phyloP scores from a whole-genome alignment of 2,329 filamentous ascomycete species.

The Huntiella moniliformis region DNA sequence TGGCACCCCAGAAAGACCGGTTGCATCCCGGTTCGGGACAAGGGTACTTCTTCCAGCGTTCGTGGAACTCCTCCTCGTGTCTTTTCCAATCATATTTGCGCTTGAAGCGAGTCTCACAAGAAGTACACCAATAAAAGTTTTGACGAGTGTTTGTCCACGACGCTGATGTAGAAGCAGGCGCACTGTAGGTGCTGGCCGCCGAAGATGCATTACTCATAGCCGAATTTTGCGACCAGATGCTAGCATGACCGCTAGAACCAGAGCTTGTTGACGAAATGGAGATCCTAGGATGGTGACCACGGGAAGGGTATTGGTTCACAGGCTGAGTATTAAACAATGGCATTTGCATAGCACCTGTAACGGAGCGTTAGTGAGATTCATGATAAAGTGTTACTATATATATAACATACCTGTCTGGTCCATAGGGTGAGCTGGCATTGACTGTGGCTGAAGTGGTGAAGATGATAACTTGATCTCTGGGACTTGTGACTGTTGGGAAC shows the following conservation, averaged over 20 bases:
- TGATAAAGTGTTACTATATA: not conserved
- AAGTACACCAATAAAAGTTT: slow-evolving; percentile 38
- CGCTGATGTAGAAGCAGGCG: slow-evolving; percentile 3
- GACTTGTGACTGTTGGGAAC: slow-evolving; percentile 11
- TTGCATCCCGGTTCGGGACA: slow-evolving; percentile 45
- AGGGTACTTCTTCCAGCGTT: slow-evolving; percentile 48
- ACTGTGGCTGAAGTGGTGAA: slow-evolving; percentile 17
- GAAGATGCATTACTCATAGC: slow-evolving; percentile 15
- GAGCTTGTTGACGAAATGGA: slow-evolving; percentile 32
- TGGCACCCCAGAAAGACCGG: slow-evolving; percentile 48
- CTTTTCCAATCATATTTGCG: slow-evolving; percentile 52
- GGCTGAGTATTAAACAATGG: slow-evolving; percentile 19
- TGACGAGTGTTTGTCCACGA: slow-evolving; percentile 15
- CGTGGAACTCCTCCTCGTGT: slow-evolving; percentile 51
- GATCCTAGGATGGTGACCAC: slow-evolving; percentile 22
- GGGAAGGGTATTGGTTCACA: slow-evolving; percentile 21
- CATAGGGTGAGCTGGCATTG: slow-evolving; percentile 1
- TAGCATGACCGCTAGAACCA: slow-evolving; percentile 29
- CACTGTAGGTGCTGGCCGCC: slow-evolving; percentile 3
- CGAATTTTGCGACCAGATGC: slow-evolving; percentile 23
- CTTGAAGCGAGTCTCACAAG: slow-evolving; percentile 45
- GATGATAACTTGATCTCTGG: slow-evolving; percentile 17
- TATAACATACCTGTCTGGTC: slow-evolving; percentile 7
- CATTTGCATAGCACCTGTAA: slow-evolving; percentile 11
- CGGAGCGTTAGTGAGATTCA: slow-evolving; percentile 12